A percentile compares a stretch with the other conserved stretches of the same genome.
These are phyloP conservation scores for Arthonia radiata DNA, from an alignment of 495 filamentous ascomycete genomes.

Conservation along the genomic window DNA sequence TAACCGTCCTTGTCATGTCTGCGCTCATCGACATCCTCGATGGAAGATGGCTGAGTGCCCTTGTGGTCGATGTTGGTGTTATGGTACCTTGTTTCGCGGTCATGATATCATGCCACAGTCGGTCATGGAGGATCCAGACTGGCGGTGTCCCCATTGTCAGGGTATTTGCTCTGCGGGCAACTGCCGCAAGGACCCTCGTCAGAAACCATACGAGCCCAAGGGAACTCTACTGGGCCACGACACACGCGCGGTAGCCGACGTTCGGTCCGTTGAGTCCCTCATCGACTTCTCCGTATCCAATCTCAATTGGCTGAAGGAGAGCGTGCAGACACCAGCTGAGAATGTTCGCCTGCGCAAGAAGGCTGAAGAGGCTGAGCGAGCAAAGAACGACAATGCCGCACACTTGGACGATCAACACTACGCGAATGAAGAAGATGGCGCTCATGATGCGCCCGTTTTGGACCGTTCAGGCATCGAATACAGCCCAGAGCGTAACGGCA, in stretches of 20 bases:
- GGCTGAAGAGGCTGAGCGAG: conserved; percentile 23
- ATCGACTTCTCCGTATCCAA: conserved; percentile 74
- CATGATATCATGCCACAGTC: conserved; percentile 66
- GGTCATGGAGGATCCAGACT: conserved; percentile 51
- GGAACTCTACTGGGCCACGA: conserved; percentile 71
- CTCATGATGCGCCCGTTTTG: conserved; percentile 5
- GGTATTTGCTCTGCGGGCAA: conserved; percentile 61
- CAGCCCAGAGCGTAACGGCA: conserved; percentile 13
- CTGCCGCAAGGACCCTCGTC: conserved; percentile 35
- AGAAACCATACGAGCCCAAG: conserved; percentile 54
- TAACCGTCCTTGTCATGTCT: conserved; percentile 47
- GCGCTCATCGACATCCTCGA: conserved; percentile 39
- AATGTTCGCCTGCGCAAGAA: conserved; percentile 22
- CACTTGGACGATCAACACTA: conserved; percentile 17
- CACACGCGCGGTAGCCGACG: conserved; percentile 67
- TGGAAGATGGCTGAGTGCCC: conserved; percentile 68
- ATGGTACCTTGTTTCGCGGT: conserved; percentile 64
- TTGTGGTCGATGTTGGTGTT: conserved; percentile 59
- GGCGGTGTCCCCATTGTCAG: conserved; percentile 70
- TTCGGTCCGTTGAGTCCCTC: conserved; percentile 61
- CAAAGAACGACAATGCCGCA: conserved; percentile 17
- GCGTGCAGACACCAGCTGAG: conserved; percentile 17
- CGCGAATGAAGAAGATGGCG: conserved; percentile 11
- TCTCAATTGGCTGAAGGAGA: conserved; percentile 44
- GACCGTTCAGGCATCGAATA: conserved; percentile 9